Base-by-base conservation (phyloP, 352 stramenopile genomes). In the Globisporangium recalcitrans region DNA sequence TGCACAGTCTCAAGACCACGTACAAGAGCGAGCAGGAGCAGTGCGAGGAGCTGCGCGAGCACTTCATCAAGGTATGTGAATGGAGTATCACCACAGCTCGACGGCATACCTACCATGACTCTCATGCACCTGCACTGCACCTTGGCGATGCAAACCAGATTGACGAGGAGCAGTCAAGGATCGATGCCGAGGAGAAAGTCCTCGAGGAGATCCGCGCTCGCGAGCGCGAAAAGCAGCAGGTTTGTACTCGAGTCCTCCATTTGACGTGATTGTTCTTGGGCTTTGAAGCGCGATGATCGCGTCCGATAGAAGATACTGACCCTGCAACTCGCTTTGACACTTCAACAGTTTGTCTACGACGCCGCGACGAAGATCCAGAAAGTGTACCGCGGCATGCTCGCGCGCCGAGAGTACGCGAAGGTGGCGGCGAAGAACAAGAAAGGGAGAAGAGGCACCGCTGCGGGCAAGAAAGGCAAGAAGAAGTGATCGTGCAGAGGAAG, bases 401-500 rank as follows among this genome's bases (percentile, higher is more conserved):
- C 71, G 26, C 78, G 88, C 7, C 77, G 73, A 49, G 80, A 91
- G 65, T 88, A 80, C 62, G 72, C 70, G 36, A 92, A 94, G 60
- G 84, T 90, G 60, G 60, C 74, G n/a, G 74, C 74, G 59, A 95
- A 96, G 73, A 92, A 73, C 69, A 91, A 91, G 62, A 95, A 94
- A 65, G 80, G 78, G 63, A 83, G 78, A 44, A 91, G 89, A 64
- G 69, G 64, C n/a, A 78, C 72, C 22, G 77, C 68, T 48, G 68
- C 67, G 47, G 68, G 67, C 44, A 80, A 80, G 60, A 77, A 78
- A 56, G 65, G 66, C 51, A 78, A 78, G 65, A 76, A 79, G 52
- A 60, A 63, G 31, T 63, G 48, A 58, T n/a, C 16, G 21, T 22
- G 10, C 52, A 21, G 5, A n/a, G 6, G 38, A 10, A 21, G 38